phyloP scores from a whole-genome alignment of 1,284 basidiomycete species.

The Fomitopsis palustris region DNA sequence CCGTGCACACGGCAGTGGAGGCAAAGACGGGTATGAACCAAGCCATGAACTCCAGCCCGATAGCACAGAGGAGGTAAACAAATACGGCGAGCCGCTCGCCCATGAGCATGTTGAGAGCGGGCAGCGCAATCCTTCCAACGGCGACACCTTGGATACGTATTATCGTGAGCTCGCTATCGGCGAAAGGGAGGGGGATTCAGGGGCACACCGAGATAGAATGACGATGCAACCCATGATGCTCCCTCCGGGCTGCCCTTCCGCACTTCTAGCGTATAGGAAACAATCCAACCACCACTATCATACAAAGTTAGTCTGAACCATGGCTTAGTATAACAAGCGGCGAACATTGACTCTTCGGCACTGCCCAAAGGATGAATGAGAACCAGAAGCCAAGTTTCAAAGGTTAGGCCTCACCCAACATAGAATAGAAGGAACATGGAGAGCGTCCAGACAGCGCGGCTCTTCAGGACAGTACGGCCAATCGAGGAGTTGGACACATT shows the following conservation, averaged over 20 bases:
- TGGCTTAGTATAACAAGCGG: neutral
- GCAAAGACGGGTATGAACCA: conserved; percentile 29
- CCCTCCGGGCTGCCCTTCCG: conserved; percentile 27
- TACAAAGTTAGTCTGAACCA: neutral
- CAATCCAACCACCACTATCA: conserved; percentile 30
- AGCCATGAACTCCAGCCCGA: conserved; percentile 28
- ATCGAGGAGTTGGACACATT: conserved; percentile 1
- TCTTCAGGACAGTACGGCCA: conserved; percentile 20
- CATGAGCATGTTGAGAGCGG: conserved; percentile 27
- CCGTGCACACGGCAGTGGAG: conserved; percentile 31
- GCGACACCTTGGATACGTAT: conserved; percentile 21
- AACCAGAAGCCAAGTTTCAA: neutral
- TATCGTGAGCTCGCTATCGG: neutral
- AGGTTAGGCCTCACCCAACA: conserved; percentile 21
- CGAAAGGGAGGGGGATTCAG: conserved; percentile 1
- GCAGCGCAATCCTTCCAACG: conserved; percentile 29
- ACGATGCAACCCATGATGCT: conserved; percentile 31
- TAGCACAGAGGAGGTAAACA: conserved; percentile 28
- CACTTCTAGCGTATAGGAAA: conserved; percentile 28
- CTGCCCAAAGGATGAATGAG: conserved; percentile 8
- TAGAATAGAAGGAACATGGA: conserved; percentile 31
- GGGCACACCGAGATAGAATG: conserved; percentile 31
- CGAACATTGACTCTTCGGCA: conserved; percentile 32
- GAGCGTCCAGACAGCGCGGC: conserved; percentile 29
- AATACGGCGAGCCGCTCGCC: conserved; percentile 31